These are phyloP conservation scores for Paraphoma sp. DNA, from an alignment of 2,329 filamentous ascomycete genomes.

Conservation along the genomic window DNA sequence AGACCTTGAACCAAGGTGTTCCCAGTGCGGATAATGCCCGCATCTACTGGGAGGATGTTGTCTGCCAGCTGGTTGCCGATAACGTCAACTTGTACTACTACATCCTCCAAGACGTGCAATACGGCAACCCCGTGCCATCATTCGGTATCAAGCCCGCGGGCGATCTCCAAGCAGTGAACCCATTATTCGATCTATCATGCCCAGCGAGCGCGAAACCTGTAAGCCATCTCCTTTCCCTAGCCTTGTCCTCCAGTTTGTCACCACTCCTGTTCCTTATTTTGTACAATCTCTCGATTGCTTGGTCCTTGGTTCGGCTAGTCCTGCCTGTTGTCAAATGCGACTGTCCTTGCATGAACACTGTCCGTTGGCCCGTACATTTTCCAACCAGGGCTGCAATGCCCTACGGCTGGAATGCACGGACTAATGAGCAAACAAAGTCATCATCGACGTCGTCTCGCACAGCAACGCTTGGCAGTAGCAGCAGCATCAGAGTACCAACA, in stretches of 20 bases:
- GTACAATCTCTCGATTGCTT: constrained; percentile 25
- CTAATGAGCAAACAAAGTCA: constrained; percentile 35
- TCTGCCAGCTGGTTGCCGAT: constrained; percentile 71
- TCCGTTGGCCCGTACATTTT: constrained; percentile 13
- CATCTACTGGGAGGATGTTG: constrained; percentile 81
- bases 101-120: constrained; percentile 72
- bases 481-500: constrained; percentile 14
- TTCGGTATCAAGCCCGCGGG: constrained; percentile 71
- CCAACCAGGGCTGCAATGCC: constrained; percentile 16
- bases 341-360: constrained; percentile 13
- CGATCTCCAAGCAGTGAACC: constrained; percentile 35
- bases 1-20: constrained; percentile 65
- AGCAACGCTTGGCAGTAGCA: constrained; percentile 11
- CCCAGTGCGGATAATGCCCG: constrained; percentile 73
- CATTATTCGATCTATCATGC: constrained; percentile 47
- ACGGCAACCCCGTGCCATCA: constrained; percentile 67
- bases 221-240: constrained; percentile 28
- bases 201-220: constrained; percentile 33
- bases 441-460: constrained; percentile 3
- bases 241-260: constrained; percentile 23
- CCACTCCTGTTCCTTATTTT: constrained; percentile 26
- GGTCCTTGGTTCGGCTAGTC: constrained; percentile 18
- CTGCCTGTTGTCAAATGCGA: constrained; percentile 13
- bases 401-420: constrained; percentile 29
- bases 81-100: constrained; percentile 69